Evolutionary conservation across 2,329 filamentous ascomycete genomes (phyloP), one percentile per base, ranked within the genome.

Genomic region (Chaetomiaceae sp.): DNA sequence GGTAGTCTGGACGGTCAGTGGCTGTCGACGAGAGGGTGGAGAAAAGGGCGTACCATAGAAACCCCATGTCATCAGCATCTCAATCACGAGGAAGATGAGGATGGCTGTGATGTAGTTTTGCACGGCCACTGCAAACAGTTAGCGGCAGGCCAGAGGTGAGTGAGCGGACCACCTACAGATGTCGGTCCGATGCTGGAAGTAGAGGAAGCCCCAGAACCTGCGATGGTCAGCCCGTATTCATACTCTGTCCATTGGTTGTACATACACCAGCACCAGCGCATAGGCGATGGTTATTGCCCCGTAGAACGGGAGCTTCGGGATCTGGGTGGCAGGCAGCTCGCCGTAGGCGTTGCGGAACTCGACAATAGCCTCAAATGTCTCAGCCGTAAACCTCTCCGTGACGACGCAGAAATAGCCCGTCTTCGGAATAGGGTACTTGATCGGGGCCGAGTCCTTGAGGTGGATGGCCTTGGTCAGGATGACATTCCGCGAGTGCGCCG

Each of bases 61-160:
- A 39, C 90, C 91, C 94, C 94, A 99, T 2, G 94, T 99, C 82
- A 97, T 91, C 66, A 97, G 77, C 85, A 97, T 96, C 70, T 99
- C 94, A 15, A 97, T 73, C 15, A 97, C 89, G 39, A 99, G 75
- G 73, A 99, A 99, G 48, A 94, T 83, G 46, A 99, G 77, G 56
- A 97, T 99, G 9, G 94, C 92, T 0, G 94, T 99, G 64, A 99
- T 97, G 71, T 99, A 99, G 69, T 99, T 99, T 71, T 99, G 94
- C 2, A 99, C 94, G 15, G 95, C 87, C 66, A 99, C 84, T 89
- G 57, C 6, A 50, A 39, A 19, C 40, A 11, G 56, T 76, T 62
- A 79, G 70, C 27, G 25, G 45, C 15, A 25, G 25, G 25, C 22
- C 14, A 11, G 7, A 22, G 19, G 25, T 6, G 9, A 12, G 4